Percentiles rank a stretch among this genome's conserved stretches.
phyloP scores from a whole-genome alignment of 2,329 filamentous ascomycete species.

The Penicillium oxalicum region DNA sequence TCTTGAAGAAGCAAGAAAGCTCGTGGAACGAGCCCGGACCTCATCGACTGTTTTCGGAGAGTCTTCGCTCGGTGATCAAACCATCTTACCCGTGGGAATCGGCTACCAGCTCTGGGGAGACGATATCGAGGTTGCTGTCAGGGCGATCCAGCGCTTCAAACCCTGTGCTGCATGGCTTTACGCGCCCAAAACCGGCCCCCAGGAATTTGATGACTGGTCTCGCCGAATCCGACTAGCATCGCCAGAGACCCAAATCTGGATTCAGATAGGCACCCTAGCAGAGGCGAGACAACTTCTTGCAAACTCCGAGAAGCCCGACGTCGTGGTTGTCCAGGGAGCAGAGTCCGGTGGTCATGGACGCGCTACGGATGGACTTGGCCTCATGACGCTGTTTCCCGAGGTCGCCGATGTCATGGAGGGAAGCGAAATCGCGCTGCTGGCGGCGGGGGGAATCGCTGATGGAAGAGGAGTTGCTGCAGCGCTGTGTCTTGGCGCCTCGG shows the following conservation, averaged over 20 bases:
- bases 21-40: constrained; percentile 16
- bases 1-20: constrained; percentile 26
- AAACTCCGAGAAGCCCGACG: constrained; percentile 41
- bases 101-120: constrained; percentile 40
- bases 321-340: constrained; percentile 50
- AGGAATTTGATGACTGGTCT: constrained; percentile 44
- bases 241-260: constrained; percentile 47
- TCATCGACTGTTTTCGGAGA: constrained; percentile 3
- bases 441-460: constrained; percentile 51
- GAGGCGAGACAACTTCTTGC: constrained; percentile 43
- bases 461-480: constrained; percentile 48
- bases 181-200: constrained; percentile 27
- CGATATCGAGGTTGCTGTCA: constrained; percentile 27
- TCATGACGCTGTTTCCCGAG: constrained; percentile 50
- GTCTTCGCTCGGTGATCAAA: constrained; percentile 4
- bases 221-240: constrained; percentile 37
- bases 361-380: constrained; percentile 41
- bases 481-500: constrained; percentile 48
- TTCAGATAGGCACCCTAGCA: constrained; percentile 49
- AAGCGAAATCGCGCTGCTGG: constrained; percentile 42
- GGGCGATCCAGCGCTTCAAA: constrained; percentile 28
- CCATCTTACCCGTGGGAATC: constrained; percentile 35
- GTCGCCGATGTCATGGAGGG: constrained; percentile 39
- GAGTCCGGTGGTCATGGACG: constrained; percentile 54
- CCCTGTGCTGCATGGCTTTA: constrained; percentile 42